Conservation (phyloP, 2,329 filamentous ascomycete genomes). For the Ascosphaera apis region DNA sequence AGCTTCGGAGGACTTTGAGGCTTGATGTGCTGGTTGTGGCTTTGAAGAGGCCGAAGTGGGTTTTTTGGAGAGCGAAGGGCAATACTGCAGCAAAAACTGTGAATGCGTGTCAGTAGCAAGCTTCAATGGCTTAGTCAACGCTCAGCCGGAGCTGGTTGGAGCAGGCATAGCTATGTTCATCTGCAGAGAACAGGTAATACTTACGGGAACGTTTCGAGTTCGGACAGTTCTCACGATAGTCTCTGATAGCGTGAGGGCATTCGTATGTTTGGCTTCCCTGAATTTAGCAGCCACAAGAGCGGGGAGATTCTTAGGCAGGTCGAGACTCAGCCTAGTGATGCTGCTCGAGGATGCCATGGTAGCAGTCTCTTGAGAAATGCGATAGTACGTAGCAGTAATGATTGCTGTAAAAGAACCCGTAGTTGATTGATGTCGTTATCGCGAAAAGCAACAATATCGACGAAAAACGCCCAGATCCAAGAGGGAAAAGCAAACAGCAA, state of each 20-base stretch:
- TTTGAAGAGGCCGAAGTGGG: slow-evolving; percentile 8
- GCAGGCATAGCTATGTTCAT: not conserved
- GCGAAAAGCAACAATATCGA: too few relatives aligned
- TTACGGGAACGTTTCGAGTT: slow-evolving; percentile 15
- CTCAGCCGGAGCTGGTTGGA: not conserved
- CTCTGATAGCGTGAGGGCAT: slow-evolving; percentile 17
- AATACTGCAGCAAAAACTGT: slow-evolving; percentile 26
- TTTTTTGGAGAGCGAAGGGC: slow-evolving; percentile 24
- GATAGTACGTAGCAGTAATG: too few relatives aligned
- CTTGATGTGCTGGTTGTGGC: not conserved
- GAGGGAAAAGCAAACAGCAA: too few relatives aligned
- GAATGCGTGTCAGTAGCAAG: too few relatives aligned
- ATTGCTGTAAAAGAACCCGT: too few relatives aligned
- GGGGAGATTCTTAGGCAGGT: slow-evolving; percentile 14
- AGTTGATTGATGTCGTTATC: too few relatives aligned
- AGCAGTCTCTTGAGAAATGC: too few relatives aligned
- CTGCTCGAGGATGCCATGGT: too few relatives aligned
- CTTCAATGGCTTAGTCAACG: too few relatives aligned
- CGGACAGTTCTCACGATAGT: slow-evolving; percentile 18
- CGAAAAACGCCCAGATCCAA: too few relatives aligned
- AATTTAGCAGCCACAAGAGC: slow-evolving; percentile 16
- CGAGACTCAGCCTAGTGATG: slow-evolving; percentile 6
- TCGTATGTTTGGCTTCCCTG: slow-evolving; percentile 14
- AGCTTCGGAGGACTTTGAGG: not conserved
- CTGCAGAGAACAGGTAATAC: not conserved